Evolutionary conservation across 306 rosid species (phyloP).

Genomic region (Lathyrus sativus): DNA sequence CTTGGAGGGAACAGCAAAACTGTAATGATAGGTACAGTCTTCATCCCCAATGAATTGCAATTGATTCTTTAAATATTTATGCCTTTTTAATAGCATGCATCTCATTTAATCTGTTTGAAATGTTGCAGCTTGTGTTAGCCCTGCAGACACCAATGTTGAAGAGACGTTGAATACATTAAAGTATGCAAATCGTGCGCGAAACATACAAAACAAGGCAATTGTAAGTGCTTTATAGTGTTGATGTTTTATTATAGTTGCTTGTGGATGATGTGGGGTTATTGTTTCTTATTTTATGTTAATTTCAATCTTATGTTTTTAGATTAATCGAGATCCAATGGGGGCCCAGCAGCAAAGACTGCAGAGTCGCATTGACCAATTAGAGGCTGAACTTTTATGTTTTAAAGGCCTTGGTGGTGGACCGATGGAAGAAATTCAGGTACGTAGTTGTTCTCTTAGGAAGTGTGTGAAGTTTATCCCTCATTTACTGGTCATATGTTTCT

Average conservation of each 20-base stretch:
- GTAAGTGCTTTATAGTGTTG: conserved; percentile 58
- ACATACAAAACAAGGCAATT: conserved; percentile 92
- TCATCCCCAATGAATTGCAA: conserved; percentile 7
- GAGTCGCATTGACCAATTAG: conserved; percentile 90
- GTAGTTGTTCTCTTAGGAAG: not conserved
- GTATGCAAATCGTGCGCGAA: conserved; percentile 98
- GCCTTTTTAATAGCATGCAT: not conserved
- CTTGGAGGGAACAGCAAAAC: conserved; percentile 99
- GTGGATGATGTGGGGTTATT: not conserved
- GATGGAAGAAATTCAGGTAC: conserved; percentile 87
- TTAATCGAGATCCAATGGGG: conserved; percentile 90
- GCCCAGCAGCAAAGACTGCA: conserved; percentile 79
- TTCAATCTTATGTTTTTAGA: conserved; percentile 45
- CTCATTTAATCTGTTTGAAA: conserved; percentile 29
- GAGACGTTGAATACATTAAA: conserved; percentile 95
- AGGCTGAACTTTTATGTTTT: conserved; percentile 77
- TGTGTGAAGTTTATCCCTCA: conserved; percentile 23
- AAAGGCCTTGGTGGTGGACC: conserved; percentile 74
- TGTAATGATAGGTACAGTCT: conserved; percentile 82
- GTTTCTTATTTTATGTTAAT: conserved; percentile 24
- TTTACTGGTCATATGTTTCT: conserved; percentile 25
- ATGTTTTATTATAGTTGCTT: conserved; percentile 3
- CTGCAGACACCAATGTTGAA: conserved; percentile 98
- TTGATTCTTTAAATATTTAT: conserved; percentile 9
- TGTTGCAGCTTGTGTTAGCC: conserved; percentile 90